Base-by-base conservation (phyloP, 2,329 filamentous ascomycete genomes). In the Aureobasidium uvarum region DNA sequence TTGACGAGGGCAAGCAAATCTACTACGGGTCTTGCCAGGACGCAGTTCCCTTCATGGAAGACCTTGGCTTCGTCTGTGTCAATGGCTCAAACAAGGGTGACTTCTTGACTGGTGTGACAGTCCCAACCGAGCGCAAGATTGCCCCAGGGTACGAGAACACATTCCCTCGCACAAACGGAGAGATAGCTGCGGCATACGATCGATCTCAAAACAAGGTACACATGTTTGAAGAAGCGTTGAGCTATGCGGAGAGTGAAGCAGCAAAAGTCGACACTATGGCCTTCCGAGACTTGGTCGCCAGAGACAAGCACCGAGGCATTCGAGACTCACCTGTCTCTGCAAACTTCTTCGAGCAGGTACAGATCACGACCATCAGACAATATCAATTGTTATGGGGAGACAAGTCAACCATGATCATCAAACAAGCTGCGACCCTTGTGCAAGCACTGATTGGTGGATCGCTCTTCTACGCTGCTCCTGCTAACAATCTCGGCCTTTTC, bases 31-130 rank as follows among this genome's bases (percentile, higher is more conserved):
- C 88, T 46, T 0, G 78, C 85, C 0, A 76, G 81, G 1, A 85
- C 89, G 91, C 91, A 1, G 82, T 89, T 33, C 77, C 77, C 55
- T 94, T 94, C 74, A 94, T 95, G 67, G 90, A 93, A 72, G 79
- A 83, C 1, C 83, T 95, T 1, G 91, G 91, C 0, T 95, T 92
- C 73, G 81, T 86, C 8, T 84, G 88, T 10, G 89, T 89, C 56
- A 89, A 89, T 0, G 83, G 91, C 59, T 89, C 93, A 75, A 95
- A 91, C 0, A 92, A 88, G 0, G 89, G 90, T 0, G 91, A 95
- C 73, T 95, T 92, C 70, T 80, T 95, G 11, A 93, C 90, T 0
- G 89, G 52, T 0, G 78, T 93, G 71, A 91, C 86, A 1, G 80
- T 78, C 48, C 66, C 81, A 11, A 70, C 79, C 36, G 81, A 83